phyloP scores from a whole-genome alignment of 768 basidiomycete species.

The Trametes meyenii region DNA sequence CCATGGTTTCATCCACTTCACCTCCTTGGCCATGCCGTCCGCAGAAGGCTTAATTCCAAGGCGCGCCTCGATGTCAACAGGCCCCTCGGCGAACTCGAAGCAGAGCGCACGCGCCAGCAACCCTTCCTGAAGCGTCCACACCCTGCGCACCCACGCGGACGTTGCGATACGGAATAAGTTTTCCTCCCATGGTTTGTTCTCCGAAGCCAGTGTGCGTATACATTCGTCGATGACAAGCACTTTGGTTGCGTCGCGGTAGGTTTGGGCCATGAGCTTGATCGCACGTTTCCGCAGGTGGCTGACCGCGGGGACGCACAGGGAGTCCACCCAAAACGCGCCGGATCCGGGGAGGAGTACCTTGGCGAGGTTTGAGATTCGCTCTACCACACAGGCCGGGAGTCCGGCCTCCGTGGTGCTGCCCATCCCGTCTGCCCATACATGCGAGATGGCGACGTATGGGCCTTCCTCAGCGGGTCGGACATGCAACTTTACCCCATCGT shows the following conservation, averaged over 20 bases:
- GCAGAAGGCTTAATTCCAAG: background rate
- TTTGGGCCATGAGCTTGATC: constrained; percentile 22
- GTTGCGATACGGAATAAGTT: constrained; percentile 10
- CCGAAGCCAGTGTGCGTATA: constrained; percentile 11
- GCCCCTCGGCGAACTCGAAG: constrained; percentile 18
- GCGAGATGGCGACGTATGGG: constrained; percentile 8
- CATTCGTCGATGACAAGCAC: constrained; percentile 19
- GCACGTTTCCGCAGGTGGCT: constrained; percentile 7
- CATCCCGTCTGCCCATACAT: constrained; percentile 7
- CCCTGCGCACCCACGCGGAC: constrained; percentile 15
- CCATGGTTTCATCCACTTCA: background rate
- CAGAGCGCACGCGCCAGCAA: constrained; percentile 17
- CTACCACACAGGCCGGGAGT: constrained; percentile 15
- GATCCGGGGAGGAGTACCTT: constrained; percentile 7
- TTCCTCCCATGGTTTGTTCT: background rate
- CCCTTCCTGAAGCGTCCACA: constrained; percentile 23
- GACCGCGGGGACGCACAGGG: constrained; percentile 16
- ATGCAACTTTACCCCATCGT: background rate
- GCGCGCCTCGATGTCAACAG: constrained; percentile 1
- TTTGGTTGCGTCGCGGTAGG: constrained; percentile 10
- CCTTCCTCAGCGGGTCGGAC: background rate
- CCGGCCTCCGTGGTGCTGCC: constrained; percentile 21
- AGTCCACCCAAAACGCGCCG: constrained; percentile 24
- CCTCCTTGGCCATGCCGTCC: background rate
- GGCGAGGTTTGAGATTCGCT: constrained; percentile 4